Percentiles rank a stretch among this genome's conserved stretches.
Evolutionary conservation across 2,329 filamentous ascomycete genomes (phyloP).

Genomic region (Thermothelomyces thermophilus): DNA sequence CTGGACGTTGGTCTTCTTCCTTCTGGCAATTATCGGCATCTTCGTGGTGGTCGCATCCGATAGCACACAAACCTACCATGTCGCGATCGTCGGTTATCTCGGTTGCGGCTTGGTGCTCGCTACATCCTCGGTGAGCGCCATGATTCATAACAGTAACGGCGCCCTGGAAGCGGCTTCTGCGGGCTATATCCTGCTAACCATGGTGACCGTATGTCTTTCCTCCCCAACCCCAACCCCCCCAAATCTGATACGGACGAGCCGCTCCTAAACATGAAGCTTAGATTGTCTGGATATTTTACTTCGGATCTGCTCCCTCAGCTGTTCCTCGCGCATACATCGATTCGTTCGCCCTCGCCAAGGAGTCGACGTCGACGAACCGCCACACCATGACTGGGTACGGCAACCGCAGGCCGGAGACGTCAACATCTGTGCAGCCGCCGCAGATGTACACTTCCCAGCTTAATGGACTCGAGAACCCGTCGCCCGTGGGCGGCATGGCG

Average conservation of each 20-base stretch:
- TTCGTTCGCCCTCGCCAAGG: constrained; percentile 91
- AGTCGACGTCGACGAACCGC: constrained; percentile 60
- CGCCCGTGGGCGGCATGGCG: constrained; percentile 66
- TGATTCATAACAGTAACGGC: constrained; percentile 70
- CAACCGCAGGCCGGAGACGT: constrained; percentile 72
- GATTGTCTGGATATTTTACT: constrained; percentile 99
- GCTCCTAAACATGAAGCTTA: constrained; percentile 32
- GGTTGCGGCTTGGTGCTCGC: constrained; percentile 76
- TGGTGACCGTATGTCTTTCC: constrained; percentile 70
- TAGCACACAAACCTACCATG: constrained; percentile 79
- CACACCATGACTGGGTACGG: constrained; percentile 69
- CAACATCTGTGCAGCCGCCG: constrained; percentile 67
- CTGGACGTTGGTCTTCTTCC: constrained; percentile 83
- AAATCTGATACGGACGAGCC: no score
- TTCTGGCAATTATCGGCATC: constrained; percentile 75
- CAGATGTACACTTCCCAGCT: constrained; percentile 98
- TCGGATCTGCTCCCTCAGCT: constrained; percentile 84
- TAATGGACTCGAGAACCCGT: constrained; percentile 93
- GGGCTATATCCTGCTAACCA: constrained; percentile 88
- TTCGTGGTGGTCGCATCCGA: constrained; percentile 79
- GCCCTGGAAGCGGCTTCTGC: constrained; percentile 81
- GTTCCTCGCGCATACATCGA: constrained; percentile 86
- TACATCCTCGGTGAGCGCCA: constrained; percentile 76
- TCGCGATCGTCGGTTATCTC: constrained; percentile 84
- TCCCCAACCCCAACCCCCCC: no score